phyloP scores from a whole-genome alignment of 768 basidiomycete genomes.

The Chalciporus piperatus region DNA sequence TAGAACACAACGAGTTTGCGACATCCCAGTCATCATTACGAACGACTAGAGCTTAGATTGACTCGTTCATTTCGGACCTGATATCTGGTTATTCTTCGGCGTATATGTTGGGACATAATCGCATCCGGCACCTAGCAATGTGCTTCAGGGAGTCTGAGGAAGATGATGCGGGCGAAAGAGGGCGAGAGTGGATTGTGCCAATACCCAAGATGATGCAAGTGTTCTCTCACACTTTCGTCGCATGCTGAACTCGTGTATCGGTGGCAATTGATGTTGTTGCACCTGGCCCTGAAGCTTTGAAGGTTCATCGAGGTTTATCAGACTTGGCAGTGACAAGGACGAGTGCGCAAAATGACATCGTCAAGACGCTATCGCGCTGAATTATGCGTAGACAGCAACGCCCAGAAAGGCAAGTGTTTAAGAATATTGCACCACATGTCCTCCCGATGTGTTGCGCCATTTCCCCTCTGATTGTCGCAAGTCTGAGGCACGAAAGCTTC shows the following conservation, averaged over 20 bases:
- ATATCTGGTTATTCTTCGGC: too few species aligned
- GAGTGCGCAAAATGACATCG: background rate
- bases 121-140: too few species aligned
- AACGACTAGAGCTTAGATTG: background rate
- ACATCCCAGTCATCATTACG: background rate
- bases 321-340: background rate
- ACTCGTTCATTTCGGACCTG: too few species aligned
- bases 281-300: background rate
- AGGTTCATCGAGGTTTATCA: too few species aligned
- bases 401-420: conserved; percentile 9
- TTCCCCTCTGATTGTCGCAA: conserved; percentile 4
- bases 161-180: background rate
- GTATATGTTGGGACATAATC: too few species aligned
- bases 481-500: background rate
- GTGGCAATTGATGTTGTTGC: background rate
- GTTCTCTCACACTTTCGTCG: conserved; percentile 10
- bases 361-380: background rate
- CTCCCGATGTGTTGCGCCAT: background rate
- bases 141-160: background rate
- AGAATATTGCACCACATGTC: conserved; percentile 16
- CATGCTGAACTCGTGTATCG: background rate
- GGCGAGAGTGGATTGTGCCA: background rate
- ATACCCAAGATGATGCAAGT: background rate
- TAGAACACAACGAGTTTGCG: conserved; percentile 14
- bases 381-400: background rate